phyloP scores from a whole-genome alignment of 805 yeast species.

The Scheffersomyces spartinae region DNA sequence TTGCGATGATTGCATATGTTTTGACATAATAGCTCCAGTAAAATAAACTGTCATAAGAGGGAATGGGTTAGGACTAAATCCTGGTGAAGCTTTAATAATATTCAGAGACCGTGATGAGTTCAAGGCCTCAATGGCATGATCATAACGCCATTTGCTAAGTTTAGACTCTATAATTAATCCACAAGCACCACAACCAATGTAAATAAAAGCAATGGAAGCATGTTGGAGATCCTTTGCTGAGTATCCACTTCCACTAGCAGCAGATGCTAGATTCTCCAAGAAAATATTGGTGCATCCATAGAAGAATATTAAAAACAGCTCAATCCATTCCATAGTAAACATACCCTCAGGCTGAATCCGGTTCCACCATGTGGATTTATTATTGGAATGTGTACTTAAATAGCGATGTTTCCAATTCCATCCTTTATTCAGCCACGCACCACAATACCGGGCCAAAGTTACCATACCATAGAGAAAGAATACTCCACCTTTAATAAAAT shows the following conservation, averaged over 20 bases:
- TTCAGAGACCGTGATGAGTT: slow-evolving; percentile 2
- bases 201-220: slow-evolving; percentile 83
- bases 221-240: slow-evolving; percentile 84
- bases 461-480: slow-evolving; percentile 67
- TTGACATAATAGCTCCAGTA: slow-evolving; percentile 95
- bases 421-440: slow-evolving; percentile 63
- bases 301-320: slow-evolving; percentile 66
- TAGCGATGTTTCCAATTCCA: slow-evolving; percentile 76
- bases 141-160: slow-evolving; percentile 48
- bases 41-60: slow-evolving; percentile 89
- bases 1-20: slow-evolving; percentile 75
- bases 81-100: slow-evolving; percentile 40
- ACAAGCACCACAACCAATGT: slow-evolving; percentile 83
- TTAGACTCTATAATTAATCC: slow-evolving; percentile 75
- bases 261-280: slow-evolving; percentile 65
- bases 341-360: slow-evolving; percentile 31
- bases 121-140: slow-evolving; percentile 18
- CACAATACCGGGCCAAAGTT: slow-evolving; percentile 80
- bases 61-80: slow-evolving; percentile 87
- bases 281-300: slow-evolving; percentile 88
- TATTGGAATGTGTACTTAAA: slow-evolving; percentile 5
- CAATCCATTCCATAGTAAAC: slow-evolving; percentile 78
- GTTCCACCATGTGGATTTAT: slow-evolving; percentile 17
- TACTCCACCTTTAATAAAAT: slow-evolving; percentile 92
- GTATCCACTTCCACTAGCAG: slow-evolving; percentile 73